Evolutionary conservation across 495 filamentous ascomycete species (phyloP).

Genomic region (Talaromyces wortmannii): DNA sequence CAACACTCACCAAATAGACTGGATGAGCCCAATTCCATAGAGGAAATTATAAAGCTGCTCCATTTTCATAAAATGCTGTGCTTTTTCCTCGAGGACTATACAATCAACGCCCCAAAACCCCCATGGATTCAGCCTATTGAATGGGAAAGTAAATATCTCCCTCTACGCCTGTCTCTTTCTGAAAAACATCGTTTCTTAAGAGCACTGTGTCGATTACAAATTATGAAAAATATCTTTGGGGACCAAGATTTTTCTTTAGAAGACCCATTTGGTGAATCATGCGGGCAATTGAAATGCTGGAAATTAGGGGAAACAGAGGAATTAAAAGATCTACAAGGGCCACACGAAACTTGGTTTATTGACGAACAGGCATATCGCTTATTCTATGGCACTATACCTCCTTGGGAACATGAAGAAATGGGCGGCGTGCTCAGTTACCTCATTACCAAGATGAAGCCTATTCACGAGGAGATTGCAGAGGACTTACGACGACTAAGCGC

Average conservation of each 20-base stretch:
- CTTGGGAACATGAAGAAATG: slow-evolving; percentile 15
- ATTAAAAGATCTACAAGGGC: background rate
- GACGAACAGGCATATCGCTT: slow-evolving; percentile 3
- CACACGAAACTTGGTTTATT: background rate
- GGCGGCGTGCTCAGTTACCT: slow-evolving; percentile 8
- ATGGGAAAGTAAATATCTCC: background rate
- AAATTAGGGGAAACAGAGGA: too few relatives aligned
- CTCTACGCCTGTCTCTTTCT: background rate
- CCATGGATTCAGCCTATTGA: background rate
- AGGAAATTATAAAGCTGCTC: background rate
- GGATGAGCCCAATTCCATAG: background rate
- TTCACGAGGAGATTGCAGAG: slow-evolving; percentile 7
- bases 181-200: slow-evolving; percentile 11
- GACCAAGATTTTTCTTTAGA: background rate
- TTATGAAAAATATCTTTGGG: slow-evolving; percentile 8
- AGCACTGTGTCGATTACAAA: slow-evolving; percentile 13
- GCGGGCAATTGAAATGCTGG: too few relatives aligned
- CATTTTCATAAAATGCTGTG: slow-evolving; percentile 7
- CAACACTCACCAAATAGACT: background rate
- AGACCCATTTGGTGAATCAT: background rate
- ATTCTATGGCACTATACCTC: slow-evolving; percentile 11
- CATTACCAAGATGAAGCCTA: background rate
- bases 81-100: slow-evolving; percentile 1
- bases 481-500: slow-evolving; percentile 1
- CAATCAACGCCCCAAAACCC: background rate